Percentiles rank a stretch among this genome's conserved stretches.
These are phyloP conservation scores for Colletotrichum ledebouriae DNA, from an alignment of 2,329 filamentous ascomycete genomes.

Conservation along the genomic window DNA sequence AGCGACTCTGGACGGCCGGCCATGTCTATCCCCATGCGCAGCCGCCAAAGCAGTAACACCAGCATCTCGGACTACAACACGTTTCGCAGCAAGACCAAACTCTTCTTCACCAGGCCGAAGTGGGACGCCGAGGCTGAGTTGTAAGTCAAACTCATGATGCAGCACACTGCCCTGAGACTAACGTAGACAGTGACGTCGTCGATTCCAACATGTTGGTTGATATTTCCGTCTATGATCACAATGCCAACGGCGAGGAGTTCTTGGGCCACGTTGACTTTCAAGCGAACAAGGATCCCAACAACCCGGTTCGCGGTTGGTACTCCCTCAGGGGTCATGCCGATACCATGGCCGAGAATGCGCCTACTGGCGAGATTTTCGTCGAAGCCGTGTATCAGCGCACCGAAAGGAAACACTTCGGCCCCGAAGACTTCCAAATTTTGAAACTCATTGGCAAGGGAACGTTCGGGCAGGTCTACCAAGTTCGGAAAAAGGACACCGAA, in stretches of 20 bases:
- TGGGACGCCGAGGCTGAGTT: conserved; percentile 98
- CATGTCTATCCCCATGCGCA: conserved; percentile 97
- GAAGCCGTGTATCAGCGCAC: conserved; percentile 88
- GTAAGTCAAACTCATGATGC: conserved; percentile 66
- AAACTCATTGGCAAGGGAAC: conserved; percentile 98
- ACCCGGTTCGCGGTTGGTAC: conserved; percentile 87
- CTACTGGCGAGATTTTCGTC: conserved; percentile 90
- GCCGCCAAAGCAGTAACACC: conserved; percentile 95
- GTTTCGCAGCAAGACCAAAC: conserved; percentile 70
- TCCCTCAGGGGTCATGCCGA: conserved; percentile 81
- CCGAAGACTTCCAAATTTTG: conserved; percentile 94
- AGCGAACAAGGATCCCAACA: conserved; percentile 74
- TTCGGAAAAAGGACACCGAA: conserved; percentile 95
- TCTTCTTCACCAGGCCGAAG: conserved; percentile 82
- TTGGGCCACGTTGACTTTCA: conserved; percentile 90
- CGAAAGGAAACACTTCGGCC: conserved; percentile 92
- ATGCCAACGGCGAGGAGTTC: conserved; percentile 86
- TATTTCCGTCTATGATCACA: conserved; percentile 91
- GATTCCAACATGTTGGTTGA: conserved; percentile 91
- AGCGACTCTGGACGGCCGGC: conserved; percentile 85
- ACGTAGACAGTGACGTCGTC: conserved; percentile 83
- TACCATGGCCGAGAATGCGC: conserved; percentile 76
- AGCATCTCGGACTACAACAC: conserved; percentile 78
- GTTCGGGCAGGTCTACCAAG: conserved; percentile 98
- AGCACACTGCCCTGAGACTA: conserved; percentile 9